Evolutionary conservation across 164 flowering plant genomes (phyloP), one percentile per base, ranked within the genome.

Genomic region (Macadamia tetraphylla): DNA sequence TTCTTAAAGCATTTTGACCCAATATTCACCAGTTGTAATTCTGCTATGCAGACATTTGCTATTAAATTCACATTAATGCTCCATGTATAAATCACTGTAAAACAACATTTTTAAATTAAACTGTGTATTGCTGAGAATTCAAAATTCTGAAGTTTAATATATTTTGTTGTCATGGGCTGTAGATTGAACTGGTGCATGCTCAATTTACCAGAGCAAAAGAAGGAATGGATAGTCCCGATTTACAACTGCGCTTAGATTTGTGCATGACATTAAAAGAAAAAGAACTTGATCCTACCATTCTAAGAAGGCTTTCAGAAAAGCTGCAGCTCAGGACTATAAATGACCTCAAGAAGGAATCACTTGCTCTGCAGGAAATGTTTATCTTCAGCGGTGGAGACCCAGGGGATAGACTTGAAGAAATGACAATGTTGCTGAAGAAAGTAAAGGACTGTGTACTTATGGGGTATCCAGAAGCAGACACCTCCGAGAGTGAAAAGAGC

Each of bases 101-200:
- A 29, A 18, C 9, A 11, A 63, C 29, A 3, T 0, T 23, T 23
- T 52, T 23, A 42, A 51, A 46, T 1, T 58, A 18, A 56, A 67
- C 52, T 40, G 6, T 67, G 53, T 10, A 59, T 10, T 43, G 17
- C 0, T 68, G 69, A 40, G 35, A 66, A 40, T 53, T 15, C 46
- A 59, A 48, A 18, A 6, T 59, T 11, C 31, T 65, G 46, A 65
- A 44, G n/a, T 13, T 17, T 59, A 15, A 23, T 59, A 7, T 0
- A 35, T 29, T 3, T 67, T 18, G 43, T 51, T 51, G 14, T 15
- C 40, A 4, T 32, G 60, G 75, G 71, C 68, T 83, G 23, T 23
- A 92, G 98, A 80, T 78, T 76, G 90, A 84, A 75, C 94, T 94
- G 23, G 92, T 94, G 62, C 97, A 87, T 75, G 73, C 84, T 55